A percentile compares a stretch with the other conserved stretches of the same genome.
Conservation (phyloP, 768 basidiomycete genomes). For the Clavulina sp. region DNA sequence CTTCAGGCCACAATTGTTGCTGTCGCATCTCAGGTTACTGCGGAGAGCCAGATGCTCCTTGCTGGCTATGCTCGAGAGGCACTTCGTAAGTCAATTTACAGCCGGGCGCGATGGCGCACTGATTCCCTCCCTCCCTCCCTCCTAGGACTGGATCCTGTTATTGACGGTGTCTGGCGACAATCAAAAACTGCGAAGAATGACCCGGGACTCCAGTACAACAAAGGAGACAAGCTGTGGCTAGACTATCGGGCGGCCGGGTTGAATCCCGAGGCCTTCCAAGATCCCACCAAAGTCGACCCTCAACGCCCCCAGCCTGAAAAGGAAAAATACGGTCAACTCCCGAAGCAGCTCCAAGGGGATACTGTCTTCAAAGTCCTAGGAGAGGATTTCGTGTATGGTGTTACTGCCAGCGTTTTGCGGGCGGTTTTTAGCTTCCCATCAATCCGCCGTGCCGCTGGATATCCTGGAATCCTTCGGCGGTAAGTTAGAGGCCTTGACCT, state of each 20-base stretch:
- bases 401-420: neutral
- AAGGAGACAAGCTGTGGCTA: neutral
- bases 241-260: neutral
- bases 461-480: neutral
- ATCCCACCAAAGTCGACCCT: neutral
- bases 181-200: neutral
- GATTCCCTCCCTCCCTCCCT: neutral
- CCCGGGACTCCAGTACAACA: no score
- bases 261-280: neutral
- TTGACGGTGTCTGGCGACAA: neutral
- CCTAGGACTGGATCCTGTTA: constrained; percentile 2
- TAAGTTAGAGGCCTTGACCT: no score
- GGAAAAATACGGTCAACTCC: neutral
- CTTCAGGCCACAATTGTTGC: neutral
- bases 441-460: neutral
- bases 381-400: neutral
- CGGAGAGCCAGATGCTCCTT: neutral
- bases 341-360: neutral
- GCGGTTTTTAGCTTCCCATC: neutral
- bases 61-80: constrained; percentile 2
- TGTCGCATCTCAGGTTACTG: neutral
- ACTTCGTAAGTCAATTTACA: neutral
- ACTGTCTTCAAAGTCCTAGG: neutral
- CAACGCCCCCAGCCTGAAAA: neutral
- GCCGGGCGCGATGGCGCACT: neutral